Percentiles rank a stretch among this genome's conserved stretches.
These are phyloP conservation scores for Termitomyces sp. DNA, from an alignment of 768 basidiomycete species.

Conservation along the genomic window DNA sequence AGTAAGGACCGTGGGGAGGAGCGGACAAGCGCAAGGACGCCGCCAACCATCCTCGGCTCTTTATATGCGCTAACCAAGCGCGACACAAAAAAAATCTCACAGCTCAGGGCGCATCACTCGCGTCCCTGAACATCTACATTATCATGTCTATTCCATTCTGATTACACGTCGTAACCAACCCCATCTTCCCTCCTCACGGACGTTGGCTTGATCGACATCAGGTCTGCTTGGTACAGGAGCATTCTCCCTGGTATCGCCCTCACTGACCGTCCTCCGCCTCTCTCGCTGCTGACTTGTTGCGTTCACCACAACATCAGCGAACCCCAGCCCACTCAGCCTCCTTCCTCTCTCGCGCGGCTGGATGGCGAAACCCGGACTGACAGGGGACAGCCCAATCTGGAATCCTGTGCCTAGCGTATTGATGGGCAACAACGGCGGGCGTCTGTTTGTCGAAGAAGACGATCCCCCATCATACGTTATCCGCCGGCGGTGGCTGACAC, in stretches of 20 bases:
- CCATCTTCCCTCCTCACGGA: slow-evolving; percentile 17
- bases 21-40: not conserved
- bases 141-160: not conserved
- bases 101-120: not conserved
- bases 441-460: not conserved
- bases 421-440: slow-evolving; percentile 27
- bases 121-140: slow-evolving; percentile 1
- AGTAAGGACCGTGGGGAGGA: slow-evolving; percentile 4
- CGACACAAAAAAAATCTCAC: not conserved
- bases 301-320: slow-evolving; percentile 29
- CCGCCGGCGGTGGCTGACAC: slow-evolving; percentile 4
- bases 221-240: slow-evolving; percentile 8
- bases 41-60: not conserved
- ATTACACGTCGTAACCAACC: slow-evolving; percentile 24
- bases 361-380: slow-evolving; percentile 77
- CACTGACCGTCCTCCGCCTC: slow-evolving; percentile 50
- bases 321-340: slow-evolving; percentile 34
- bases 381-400: slow-evolving; percentile 71
- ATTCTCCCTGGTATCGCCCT: slow-evolving; percentile 35
- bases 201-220: slow-evolving; percentile 4
- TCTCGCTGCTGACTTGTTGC: slow-evolving; percentile 16
- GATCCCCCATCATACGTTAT: slow-evolving; percentile 6
- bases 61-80: not conserved
- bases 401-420: slow-evolving; percentile 50
- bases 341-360: slow-evolving; percentile 51